A percentile compares a stretch with the other conserved stretches of the same genome.
Evolutionary conservation across 2,329 filamentous ascomycete species (phyloP).

Genomic region (Alternaria sp.): DNA sequence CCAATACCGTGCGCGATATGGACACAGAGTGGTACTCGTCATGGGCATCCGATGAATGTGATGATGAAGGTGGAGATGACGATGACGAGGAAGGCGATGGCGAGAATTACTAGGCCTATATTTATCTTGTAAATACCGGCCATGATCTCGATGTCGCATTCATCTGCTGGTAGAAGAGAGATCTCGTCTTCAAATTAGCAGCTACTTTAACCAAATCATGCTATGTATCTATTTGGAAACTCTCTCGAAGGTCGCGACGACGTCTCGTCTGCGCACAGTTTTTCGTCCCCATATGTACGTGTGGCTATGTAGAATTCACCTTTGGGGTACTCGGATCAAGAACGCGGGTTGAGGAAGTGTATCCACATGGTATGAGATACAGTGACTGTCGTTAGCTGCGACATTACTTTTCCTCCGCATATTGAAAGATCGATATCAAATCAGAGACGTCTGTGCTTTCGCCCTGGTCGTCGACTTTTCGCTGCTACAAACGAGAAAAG

Average conservation of each 20-base stretch:
- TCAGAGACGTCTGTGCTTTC: not conserved
- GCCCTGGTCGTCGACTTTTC: not conserved
- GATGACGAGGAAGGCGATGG: not conserved
- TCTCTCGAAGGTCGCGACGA: not conserved
- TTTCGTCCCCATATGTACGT: not conserved
- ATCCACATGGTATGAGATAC: not conserved
- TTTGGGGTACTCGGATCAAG: not conserved
- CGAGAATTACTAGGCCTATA: not conserved
- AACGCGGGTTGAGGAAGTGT: not conserved
- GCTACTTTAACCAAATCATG: too few species aligned
- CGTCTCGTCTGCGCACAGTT: not conserved
- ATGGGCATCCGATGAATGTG: not conserved
- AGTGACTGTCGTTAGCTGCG: not conserved
- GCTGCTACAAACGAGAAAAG: too few species aligned
- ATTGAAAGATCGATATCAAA: too few species aligned
- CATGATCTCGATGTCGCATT: not conserved
- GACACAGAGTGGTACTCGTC: not conserved
- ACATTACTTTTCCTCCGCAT: not conserved
- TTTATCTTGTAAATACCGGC: not conserved
- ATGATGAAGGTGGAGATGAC: not conserved
- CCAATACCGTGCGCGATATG: constrained; percentile 10
- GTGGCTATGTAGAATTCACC: not conserved
- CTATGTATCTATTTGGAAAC: not conserved
- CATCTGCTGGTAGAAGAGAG: too few species aligned
- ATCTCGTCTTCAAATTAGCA: not conserved